Evolutionary conservation across 2,329 filamentous ascomycete genomes (phyloP), one percentile per base, ranked within the genome.

Genomic region (Colletotrichum ledebouriae): DNA sequence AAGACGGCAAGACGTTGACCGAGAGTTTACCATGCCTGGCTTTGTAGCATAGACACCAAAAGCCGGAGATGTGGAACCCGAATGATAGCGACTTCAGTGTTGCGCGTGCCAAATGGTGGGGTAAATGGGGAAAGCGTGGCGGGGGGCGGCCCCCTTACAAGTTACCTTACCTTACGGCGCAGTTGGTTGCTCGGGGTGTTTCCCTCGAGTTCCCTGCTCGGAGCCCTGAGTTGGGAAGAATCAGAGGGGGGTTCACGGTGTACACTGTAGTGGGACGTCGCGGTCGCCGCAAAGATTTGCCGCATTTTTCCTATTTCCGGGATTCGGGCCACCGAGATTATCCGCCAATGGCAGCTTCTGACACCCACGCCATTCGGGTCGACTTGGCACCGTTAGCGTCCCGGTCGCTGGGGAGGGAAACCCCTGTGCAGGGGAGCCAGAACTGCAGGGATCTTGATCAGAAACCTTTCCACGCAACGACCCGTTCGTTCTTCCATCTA

Each of bases 231-330:
- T 33, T 37, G 29, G 49, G 44, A 37, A 39, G 52, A 39, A 29
- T 53, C 17, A 20, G 33, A 42, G 58, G 57, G 39, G 17, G n/a
- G n/a, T n/a, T n/a, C n/a, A n/a, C n/a, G n/a, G n/a, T n/a, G n/a
- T n/a, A n/a, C n/a, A n/a, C n/a, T n/a, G n/a, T n/a, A 13, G 29
- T 22, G 13, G 25, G 39, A 39, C 39, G 39, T 37, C 44, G 42
- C 44, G 49, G 62, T 61, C 50, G 57, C 67, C 63, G 46, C 57
- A 63, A 69, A 57, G 67, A 69, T 69, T 63, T 58, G 58, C 63
- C 64, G 67, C 61, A 46, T 70, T 66, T 58, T 70, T 60, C 66
- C 69, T 59, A 70, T 70, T 70, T 66, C 69, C 59, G 66, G 69
- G 57, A 69, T 70, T 70, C 33, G 37, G 34, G 34, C 13, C 52